phyloP scores from a whole-genome alignment of 2,329 filamentous ascomycete species.

The Botrytis sinoallii region DNA sequence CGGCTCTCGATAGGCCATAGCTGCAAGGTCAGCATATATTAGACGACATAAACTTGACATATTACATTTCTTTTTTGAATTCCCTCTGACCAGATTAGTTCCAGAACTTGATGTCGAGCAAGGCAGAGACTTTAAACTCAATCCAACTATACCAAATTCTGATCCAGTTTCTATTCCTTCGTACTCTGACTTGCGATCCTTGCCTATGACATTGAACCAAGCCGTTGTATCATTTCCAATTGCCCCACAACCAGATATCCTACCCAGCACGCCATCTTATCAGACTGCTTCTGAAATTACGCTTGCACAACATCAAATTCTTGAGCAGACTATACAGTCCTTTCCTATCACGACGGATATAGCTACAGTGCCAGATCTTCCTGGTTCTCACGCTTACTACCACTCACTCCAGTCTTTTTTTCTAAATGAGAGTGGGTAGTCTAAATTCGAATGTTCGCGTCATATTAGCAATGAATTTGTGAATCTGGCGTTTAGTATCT shows the following conservation, averaged over 20 bases:
- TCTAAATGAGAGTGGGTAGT: background rate
- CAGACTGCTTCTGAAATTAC: background rate
- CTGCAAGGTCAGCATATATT: background rate
- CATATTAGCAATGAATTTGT: no score
- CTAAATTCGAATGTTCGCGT: background rate
- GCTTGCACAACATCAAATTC: background rate
- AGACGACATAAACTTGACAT: background rate
- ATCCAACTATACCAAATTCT: background rate
- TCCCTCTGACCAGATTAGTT: background rate
- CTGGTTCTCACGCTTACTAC: background rate
- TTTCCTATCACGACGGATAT: background rate
- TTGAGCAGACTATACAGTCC: background rate
- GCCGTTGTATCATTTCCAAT: background rate
- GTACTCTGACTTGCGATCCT: background rate
- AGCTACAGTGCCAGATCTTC: background rate
- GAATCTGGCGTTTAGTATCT: no score
- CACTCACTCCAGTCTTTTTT: background rate
- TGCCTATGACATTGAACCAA: background rate
- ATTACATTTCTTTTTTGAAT: no score
- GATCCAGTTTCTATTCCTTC: background rate
- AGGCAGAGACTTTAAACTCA: background rate
- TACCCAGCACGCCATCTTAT: no score
- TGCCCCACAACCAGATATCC: background rate
- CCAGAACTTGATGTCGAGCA: slow-evolving; percentile 3
- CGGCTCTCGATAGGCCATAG: background rate